Evolutionary conservation across 768 basidiomycete species (phyloP), one percentile per base, ranked within the genome.

Genomic region (Rhizopogon vulgaris): DNA sequence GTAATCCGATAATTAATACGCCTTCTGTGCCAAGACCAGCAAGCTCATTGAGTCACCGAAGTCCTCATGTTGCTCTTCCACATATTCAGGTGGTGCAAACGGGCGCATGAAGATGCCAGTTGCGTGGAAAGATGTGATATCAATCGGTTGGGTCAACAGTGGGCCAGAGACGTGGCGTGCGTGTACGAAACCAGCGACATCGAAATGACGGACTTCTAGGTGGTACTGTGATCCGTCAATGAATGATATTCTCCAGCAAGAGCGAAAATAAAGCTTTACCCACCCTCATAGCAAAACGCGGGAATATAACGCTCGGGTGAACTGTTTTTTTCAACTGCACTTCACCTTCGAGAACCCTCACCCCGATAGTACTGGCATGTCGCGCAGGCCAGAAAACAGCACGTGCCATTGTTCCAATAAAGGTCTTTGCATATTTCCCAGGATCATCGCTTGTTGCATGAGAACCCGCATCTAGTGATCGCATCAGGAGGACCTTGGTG

Each of bases 11-110:
- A 28, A 9, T 32, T 32, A 32, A 11, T 32, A 10, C 37, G 18
- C n/a, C 14, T n/a, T 22, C n/a, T n/a, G 3, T 9, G 4, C 59
- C 78, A n/a, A n/a, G n/a, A n/a, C n/a, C 57, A 80, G 61, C 34
- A 78, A 71, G 10, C 78, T 79, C 27, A 78, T 66, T 10, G 75
- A 71, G 37, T 71, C 74, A 56, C 77, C 79, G 60, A 78, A 80
- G 59, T 84, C 73, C 18, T 67, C 70, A 37, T 65, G 69, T 42
- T 70, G 63, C 12, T 71, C 65, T 40, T 69, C 66, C 43, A 70
- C 68, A 52, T 81, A 82, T 18, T 76, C 77, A 9, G 79, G 79
- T 3, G 81, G 83, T 6, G 76, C 74, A 56, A 74, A 75, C 17
- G 79, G 78, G 34, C 68, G 67, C 14, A 71, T 67, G 1, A 57